Conservation (phyloP, 75 land plant species). For the Azolla pinnata region DNA sequence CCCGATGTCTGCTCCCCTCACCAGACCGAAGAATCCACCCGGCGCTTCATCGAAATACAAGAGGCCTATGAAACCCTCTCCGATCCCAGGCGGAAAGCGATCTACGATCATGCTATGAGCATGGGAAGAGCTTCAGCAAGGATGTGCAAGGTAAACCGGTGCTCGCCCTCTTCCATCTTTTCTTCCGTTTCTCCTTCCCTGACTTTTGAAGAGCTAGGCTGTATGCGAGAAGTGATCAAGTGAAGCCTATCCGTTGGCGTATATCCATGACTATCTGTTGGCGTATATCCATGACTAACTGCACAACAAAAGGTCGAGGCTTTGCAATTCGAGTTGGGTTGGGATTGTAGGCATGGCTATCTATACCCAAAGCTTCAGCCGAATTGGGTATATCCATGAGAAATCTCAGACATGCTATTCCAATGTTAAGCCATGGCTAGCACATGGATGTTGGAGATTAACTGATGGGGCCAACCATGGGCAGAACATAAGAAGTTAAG, state of each 20-base stretch:
- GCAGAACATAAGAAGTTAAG: no score
- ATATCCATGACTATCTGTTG: neutral
- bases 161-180: neutral
- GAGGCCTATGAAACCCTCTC: conserved; percentile 85
- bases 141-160: conserved; percentile 21
- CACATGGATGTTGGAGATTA: no score
- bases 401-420: no score
- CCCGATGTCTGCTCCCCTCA: conserved; percentile 87
- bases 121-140: conserved; percentile 29
- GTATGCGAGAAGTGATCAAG: neutral
- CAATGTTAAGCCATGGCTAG: no score
- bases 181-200: neutral
- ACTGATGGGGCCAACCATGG: no score
- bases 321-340: neutral
- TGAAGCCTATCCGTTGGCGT: neutral
- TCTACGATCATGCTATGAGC: conserved; percentile 48
- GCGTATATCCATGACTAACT: neutral
- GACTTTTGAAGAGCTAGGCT: neutral
- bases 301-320: neutral
- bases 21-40: conserved; percentile 47
- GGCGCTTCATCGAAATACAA: conserved; percentile 68
- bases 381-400: no score
- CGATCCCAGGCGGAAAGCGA: conserved; percentile 44
- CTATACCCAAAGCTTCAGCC: no score
- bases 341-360: no score